A percentile compares a stretch with the other conserved stretches of the same genome.
These are phyloP conservation scores for Xerocomus potaroensis DNA, from an alignment of 768 basidiomycete species.

Conservation along the genomic window DNA sequence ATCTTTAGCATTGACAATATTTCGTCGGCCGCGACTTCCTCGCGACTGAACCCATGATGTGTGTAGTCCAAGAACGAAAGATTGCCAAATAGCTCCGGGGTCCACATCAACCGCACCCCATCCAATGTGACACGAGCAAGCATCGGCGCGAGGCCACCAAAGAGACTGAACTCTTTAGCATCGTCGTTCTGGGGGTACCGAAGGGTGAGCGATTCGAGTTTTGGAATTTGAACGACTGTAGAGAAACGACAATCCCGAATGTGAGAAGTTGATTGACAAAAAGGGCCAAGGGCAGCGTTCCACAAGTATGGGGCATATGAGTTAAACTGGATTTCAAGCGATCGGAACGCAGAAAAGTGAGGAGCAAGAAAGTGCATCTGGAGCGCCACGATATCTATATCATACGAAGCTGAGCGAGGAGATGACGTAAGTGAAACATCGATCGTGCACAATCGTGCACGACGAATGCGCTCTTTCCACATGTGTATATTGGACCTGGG, in stretches of 20 bases:
- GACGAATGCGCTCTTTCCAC: conserved; percentile 60
- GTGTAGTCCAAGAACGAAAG: conserved; percentile 65
- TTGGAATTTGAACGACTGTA: conserved; percentile 34
- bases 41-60: conserved; percentile 64
- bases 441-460: conserved; percentile 57
- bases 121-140: conserved; percentile 55
- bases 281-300: conserved; percentile 58
- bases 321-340: conserved; percentile 53
- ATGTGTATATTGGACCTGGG: conserved; percentile 41
- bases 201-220: conserved; percentile 53
- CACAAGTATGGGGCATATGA: conserved; percentile 61
- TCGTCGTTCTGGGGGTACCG: conserved; percentile 65
- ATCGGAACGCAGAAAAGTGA: conserved; percentile 55
- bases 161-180: conserved; percentile 60
- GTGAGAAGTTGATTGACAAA: conserved; percentile 35
- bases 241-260: conserved; percentile 23
- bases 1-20: conserved; percentile 54
- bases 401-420: conserved; percentile 16
- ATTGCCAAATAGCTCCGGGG: conserved; percentile 57
- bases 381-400: conserved; percentile 47
- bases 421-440: conserved; percentile 53
- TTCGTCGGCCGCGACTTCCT: conserved; percentile 53
- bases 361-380: conserved; percentile 53
- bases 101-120: conserved; percentile 61
- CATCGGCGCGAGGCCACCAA: conserved; percentile 56